These are phyloP conservation scores for Caryopteris hybrid DNA, from an alignment of 305 asterid genomes.

Conservation along the genomic window DNA sequence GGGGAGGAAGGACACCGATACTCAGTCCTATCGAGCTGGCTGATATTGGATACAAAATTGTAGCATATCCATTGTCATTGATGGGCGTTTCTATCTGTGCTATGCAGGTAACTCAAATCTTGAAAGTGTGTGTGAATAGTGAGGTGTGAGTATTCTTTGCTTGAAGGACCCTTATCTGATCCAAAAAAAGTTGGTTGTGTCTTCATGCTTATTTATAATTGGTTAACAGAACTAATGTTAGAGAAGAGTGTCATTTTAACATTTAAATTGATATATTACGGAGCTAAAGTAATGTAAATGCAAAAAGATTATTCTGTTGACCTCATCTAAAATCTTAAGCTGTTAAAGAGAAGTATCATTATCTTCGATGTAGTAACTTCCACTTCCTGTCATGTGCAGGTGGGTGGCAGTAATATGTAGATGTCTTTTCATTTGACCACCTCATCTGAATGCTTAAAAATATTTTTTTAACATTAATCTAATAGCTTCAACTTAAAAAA, in stretches of 20 bases:
- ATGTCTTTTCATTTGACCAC: too few relatives aligned
- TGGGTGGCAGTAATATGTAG: too few relatives aligned
- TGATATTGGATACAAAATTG: conserved; percentile 87
- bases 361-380: too few relatives aligned
- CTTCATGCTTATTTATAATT: not conserved
- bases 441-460: too few relatives aligned
- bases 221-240: not conserved
- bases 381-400: too few relatives aligned
- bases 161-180: conserved; percentile 1
- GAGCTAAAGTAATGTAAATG: too few relatives aligned
- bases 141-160: not conserved
- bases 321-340: too few relatives aligned
- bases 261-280: too few relatives aligned
- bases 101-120: conserved; percentile 63
- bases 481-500: too few relatives aligned
- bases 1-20: conserved; percentile 96
- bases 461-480: too few relatives aligned
- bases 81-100: conserved; percentile 86
- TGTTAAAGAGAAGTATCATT: too few relatives aligned
- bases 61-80: conserved; percentile 88
- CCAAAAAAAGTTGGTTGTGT: not conserved
- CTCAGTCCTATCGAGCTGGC: conserved; percentile 75
- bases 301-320: too few relatives aligned
- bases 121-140: not conserved
- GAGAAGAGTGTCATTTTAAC: not conserved